Percentiles rank a stretch among this genome's conserved stretches.
Conservation (phyloP, 495 filamentous ascomycete species). For the Bombardia bombarda region DNA sequence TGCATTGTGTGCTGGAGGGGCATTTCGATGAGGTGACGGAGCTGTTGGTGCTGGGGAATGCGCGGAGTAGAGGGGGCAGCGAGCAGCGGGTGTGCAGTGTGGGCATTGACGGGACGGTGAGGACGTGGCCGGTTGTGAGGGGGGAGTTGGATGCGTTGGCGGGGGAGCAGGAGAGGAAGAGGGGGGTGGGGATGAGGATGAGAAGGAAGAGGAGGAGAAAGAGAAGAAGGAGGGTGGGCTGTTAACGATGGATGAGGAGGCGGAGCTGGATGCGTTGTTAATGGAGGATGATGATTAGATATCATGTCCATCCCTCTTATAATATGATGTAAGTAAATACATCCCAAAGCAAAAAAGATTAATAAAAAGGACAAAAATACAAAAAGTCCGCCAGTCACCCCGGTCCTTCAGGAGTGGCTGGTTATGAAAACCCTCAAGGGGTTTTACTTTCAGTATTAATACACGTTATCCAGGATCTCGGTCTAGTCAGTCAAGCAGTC, state of each 20-base stretch:
- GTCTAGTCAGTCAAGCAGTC: no score
- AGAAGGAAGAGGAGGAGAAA: conserved; percentile 28
- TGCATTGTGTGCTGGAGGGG: conserved; percentile 70
- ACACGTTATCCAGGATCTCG: no score
- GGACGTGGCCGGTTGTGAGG: conserved; percentile 66
- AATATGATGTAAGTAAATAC: no score
- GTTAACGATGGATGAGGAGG: conserved; percentile 76
- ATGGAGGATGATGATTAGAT: conserved; percentile 63
- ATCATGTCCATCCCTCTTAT: no score
- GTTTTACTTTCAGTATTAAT: no score
- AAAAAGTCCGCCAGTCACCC: no score
- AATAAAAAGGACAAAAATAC: neutral
- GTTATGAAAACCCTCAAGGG: no score
- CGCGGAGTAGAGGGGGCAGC: conserved; percentile 12
- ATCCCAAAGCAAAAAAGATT: neutral
- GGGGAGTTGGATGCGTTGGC: conserved; percentile 52
- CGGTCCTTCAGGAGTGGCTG: no score
- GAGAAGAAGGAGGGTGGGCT: conserved; percentile 26
- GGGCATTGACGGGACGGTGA: conserved; percentile 79
- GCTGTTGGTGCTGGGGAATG: conserved; percentile 52
- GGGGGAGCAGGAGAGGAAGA: conserved; percentile 44
- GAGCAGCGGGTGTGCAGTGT: conserved; percentile 58
- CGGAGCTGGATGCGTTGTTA: conserved; percentile 76
- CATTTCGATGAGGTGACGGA: conserved; percentile 92
- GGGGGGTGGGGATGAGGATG: conserved; percentile 36